Conservation (phyloP, 2,329 filamentous ascomycete genomes). For the Aspergillus transmontanensis region DNA sequence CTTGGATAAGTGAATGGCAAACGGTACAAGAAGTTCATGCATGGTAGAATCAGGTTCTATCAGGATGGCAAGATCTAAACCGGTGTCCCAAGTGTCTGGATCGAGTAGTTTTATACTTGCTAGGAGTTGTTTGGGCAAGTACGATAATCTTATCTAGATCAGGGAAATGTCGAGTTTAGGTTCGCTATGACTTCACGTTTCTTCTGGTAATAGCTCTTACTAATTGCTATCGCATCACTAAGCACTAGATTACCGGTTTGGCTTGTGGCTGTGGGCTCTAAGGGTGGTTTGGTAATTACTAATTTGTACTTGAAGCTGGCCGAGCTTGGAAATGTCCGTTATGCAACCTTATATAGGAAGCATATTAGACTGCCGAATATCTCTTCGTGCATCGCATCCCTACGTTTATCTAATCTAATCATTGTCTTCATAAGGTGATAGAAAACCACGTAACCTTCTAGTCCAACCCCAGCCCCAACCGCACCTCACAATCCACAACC, state of each 20-base stretch:
- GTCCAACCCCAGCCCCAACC: neutral
- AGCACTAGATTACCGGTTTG: neutral
- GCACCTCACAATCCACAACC: neutral
- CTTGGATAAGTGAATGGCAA: neutral
- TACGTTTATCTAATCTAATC: neutral
- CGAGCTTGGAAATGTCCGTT: too few relatives aligned
- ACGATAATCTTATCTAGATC: neutral
- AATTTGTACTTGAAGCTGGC: too few relatives aligned
- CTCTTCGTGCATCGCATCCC: neutral
- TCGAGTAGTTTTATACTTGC: too few relatives aligned
- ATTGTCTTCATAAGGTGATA: neutral
- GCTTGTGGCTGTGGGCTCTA: neutral
- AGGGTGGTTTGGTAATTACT: neutral
- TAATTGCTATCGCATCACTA: rapidly evolving
- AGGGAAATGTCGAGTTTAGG: neutral
- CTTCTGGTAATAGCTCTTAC: neutral
- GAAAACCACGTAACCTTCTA: neutral
- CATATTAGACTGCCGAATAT: neutral
- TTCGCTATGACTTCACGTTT: neutral
- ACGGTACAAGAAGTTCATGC: rapidly evolving
- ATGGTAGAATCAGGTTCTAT: neutral
- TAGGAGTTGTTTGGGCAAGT: too few relatives aligned
- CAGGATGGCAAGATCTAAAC: neutral
- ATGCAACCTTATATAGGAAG: neutral
- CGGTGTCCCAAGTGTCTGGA: neutral